A percentile compares a stretch with the other conserved stretches of the same genome.
These are phyloP conservation scores for Brassica juncea DNA, from an alignment of 345 rosid species.

Conservation along the genomic window DNA sequence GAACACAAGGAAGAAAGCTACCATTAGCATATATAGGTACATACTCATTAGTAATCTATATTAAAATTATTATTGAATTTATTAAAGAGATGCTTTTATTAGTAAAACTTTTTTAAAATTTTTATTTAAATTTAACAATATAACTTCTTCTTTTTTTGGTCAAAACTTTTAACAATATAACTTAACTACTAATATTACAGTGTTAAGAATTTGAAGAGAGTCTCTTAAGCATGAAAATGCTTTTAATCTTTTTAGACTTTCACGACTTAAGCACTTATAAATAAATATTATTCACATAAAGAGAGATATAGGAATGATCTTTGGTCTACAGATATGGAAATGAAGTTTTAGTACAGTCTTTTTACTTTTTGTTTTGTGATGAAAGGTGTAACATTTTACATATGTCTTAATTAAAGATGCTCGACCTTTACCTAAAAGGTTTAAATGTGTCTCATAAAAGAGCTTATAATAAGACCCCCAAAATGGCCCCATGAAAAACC, in stretches of 20 bases:
- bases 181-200: not conserved
- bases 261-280: not conserved
- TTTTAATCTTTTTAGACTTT: not conserved
- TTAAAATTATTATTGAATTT: not conserved
- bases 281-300: not conserved
- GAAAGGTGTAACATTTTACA: conserved; percentile 35
- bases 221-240: not conserved
- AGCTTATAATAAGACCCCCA: conserved; percentile 24
- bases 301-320: conserved; percentile 14
- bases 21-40: conserved; percentile 31
- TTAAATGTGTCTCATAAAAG: conserved; percentile 27
- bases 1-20: conserved; percentile 35
- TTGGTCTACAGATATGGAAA: conserved; percentile 36
- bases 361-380: conserved; percentile 25
- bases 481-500: conserved; percentile 23
- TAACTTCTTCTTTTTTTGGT: not conserved
- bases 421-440: conserved; percentile 37
- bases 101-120: not conserved
- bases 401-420: conserved; percentile 32
- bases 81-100: not conserved
- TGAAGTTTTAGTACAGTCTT: conserved; percentile 28
- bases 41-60: conserved; percentile 34
- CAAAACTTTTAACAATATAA: not conserved
- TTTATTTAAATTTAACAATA: not conserved
- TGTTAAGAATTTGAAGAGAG: not conserved